Evolutionary conservation across 345 rosid species (phyloP).

Genomic region (sweet orange (Citrus sinensis)): DVS_A1.0 CM039169.1:3844001-3844500

Average conservation of each 20-base stretch:
- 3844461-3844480: neutral
- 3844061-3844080: neutral
- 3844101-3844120: neutral
- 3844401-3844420: neutral
- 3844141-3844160: neutral
- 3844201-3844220: accelerated
- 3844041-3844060: no score
- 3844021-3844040: neutral
- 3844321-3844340: neutral
- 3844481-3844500: neutral
- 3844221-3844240: no score
- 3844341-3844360: neutral
- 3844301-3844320: no score
- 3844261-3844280: neutral
- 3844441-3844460: neutral
- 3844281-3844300: neutral
- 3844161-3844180: no score
- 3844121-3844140: neutral
- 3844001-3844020: neutral
- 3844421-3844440: neutral
- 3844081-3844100: neutral
- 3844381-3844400: neutral
- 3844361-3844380: neutral
- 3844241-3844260: no score
- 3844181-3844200: accelerated